Percentiles rank a stretch among this genome's conserved stretches.
Conservation (phyloP, 1,284 basidiomycete species). For the Schizophyllum commune region DNA sequence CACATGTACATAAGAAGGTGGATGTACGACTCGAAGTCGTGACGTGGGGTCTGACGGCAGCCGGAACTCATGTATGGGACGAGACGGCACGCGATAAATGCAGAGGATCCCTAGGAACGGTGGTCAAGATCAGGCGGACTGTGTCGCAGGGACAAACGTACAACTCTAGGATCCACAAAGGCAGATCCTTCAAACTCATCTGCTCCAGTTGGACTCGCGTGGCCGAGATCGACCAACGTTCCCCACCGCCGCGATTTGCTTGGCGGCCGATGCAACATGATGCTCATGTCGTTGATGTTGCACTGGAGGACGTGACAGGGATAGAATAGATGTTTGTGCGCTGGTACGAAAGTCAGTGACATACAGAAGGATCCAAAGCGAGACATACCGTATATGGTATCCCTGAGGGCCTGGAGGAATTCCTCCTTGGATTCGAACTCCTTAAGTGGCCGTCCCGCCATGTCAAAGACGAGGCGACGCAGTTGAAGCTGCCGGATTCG, state of each 20-base stretch:
- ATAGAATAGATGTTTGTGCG: neutral
- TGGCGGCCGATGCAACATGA: neutral
- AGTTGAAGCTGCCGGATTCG: neutral
- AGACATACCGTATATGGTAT: neutral
- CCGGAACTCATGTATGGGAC: slow-evolving; percentile 1
- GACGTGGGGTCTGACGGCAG: slow-evolving; percentile 2
- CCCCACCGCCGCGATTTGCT: too few species aligned
- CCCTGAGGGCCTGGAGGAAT: slow-evolving; percentile 4
- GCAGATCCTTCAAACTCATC: neutral
- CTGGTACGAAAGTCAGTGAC: neutral
- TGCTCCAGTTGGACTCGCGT: neutral
- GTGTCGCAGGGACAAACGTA: neutral
- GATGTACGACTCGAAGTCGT: slow-evolving; percentile 7
- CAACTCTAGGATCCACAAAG: neutral
- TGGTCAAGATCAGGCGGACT: too few species aligned
- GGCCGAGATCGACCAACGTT: neutral
- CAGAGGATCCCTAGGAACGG: too few species aligned
- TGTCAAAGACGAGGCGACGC: slow-evolving; percentile 7
- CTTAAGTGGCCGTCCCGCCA: neutral
- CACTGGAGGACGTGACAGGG: neutral
- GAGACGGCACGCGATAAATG: slow-evolving; percentile 1
- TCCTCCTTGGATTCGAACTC: slow-evolving; percentile 2
- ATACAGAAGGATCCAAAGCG: neutral
- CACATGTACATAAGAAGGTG: slow-evolving; percentile 9
- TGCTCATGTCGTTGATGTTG: neutral